Conservation (phyloP, 2,329 filamentous ascomycete genomes). For the Trichoderma sp. region DNA sequence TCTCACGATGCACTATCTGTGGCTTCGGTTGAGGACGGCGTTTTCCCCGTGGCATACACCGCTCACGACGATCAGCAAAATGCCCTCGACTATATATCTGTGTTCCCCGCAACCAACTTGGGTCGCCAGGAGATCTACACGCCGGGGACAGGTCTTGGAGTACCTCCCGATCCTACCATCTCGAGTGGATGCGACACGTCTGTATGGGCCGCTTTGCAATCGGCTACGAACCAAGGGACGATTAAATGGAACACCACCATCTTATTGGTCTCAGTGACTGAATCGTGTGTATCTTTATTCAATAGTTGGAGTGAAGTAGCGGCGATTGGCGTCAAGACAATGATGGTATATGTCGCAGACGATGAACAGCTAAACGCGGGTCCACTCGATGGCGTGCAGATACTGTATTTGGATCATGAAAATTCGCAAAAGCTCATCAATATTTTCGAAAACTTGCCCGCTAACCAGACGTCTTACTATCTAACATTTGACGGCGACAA, state of each 20-base stretch:
- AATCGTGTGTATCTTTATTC: neutral
- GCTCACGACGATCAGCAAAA: slow-evolving; percentile 3
- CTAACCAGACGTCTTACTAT: neutral
- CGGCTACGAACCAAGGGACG: neutral
- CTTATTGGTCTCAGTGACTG: neutral
- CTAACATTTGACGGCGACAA: slow-evolving; percentile 14
- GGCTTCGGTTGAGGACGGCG: slow-evolving; percentile 16
- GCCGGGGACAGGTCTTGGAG: neutral
- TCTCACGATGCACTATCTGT: neutral
- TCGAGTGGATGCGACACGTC: neutral
- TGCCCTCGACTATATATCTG: neutral
- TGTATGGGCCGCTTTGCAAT: neutral
- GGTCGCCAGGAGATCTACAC: neutral
- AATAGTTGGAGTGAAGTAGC: neutral
- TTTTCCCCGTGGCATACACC: slow-evolving; percentile 5
- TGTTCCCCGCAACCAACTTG: neutral
- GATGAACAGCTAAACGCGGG: neutral
- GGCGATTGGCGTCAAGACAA: neutral
- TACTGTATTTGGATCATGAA: neutral
- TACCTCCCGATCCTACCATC: neutral
- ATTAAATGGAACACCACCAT: slow-evolving; percentile 9
- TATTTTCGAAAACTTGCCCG: neutral
- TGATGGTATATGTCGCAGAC: neutral
- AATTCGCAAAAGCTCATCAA: neutral
- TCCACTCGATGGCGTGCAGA: neutral